Base-by-base conservation (phyloP, 179 eudicot species). In the Silene coronaria region DNA sequence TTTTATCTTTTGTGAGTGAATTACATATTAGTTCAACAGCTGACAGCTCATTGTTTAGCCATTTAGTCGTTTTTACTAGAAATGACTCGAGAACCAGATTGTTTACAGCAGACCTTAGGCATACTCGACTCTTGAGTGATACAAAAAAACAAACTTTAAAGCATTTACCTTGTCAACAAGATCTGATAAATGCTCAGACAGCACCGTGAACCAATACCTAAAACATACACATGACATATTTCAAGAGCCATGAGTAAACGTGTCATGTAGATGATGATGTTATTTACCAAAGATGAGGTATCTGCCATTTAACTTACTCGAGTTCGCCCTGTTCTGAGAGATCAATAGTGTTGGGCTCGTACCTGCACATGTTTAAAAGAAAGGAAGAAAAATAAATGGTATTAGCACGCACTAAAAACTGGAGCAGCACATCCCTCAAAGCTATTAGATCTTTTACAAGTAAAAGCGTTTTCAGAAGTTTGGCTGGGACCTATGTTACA, bases 341-440 rank as follows among this genome's bases (percentile, higher is more conserved):
- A 81, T 95, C 99, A 34, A 95, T 87, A 21, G 99, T 95, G 83
- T 92, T 95, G 36, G 97, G 99, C 78, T 95, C 97, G 74, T 95
- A 95, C 60, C 99, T 95, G 91, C 74, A 76, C 48, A 77, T 22
- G 70, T 75, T 55, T n/a, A 78, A 36, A 23, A 55, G 59, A 23
- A 30, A 28, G 76, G 23, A 23, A 55, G 59, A 19, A 38, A 28
- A 57, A 6, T 63, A 5, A 19, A 32, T 14, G 62, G 63, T 57
- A 55, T 59, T 65, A 65, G 58, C 55, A 71, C n/a, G 34, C 66
- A 34, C 17, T 10, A 24, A 21, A 73, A 46, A 38, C 38, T 6
- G 19, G 30, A 58, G 60, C 3, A 46, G 59, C 21, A 42, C 42
- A 78, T 19, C 23, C 16, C 11, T 58, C 23, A 12, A 13, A 9